Evolutionary conservation across 768 basidiomycete species (phyloP).

Genomic region (Trichaptum fuscoviolaceum): DNA sequence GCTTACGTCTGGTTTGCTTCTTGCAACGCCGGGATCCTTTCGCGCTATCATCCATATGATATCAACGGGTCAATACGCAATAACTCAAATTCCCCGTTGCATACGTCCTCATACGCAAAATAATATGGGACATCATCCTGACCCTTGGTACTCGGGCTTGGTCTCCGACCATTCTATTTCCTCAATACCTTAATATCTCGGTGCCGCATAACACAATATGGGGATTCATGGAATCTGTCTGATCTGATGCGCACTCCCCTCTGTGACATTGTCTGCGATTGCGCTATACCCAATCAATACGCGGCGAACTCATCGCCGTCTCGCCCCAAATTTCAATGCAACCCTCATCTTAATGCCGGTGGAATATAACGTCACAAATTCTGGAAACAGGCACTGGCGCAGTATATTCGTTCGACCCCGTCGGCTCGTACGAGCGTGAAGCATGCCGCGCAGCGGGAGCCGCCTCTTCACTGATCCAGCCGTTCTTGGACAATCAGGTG

Average conservation of each 20-base stretch:
- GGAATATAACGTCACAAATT: neutral
- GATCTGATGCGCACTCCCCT: too few relatives aligned
- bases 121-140: neutral
- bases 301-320: neutral
- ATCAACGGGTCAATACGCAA: neutral
- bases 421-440: slow-evolving; percentile 97
- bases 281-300: neutral
- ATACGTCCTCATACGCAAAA: neutral
- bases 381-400: slow-evolving; percentile 73
- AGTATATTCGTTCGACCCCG: slow-evolving; percentile 99
- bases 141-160: neutral
- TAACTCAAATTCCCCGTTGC: neutral
- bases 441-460: slow-evolving; percentile 95
- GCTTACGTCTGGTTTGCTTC: too few relatives aligned
- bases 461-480: slow-evolving; percentile 91
- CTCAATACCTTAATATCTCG: neutral
- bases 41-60: slow-evolving; percentile 3
- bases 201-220: neutral
- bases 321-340: neutral
- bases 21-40: slow-evolving; percentile 2
- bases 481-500: slow-evolving; percentile 98
- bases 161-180: neutral
- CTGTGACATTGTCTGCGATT: neutral
- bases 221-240: neutral
- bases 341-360: neutral